Percentiles rank a stretch among this genome's conserved stretches.
phyloP scores from a whole-genome alignment of 352 stramenopile species.

The Sclerospora graminicola region DNA sequence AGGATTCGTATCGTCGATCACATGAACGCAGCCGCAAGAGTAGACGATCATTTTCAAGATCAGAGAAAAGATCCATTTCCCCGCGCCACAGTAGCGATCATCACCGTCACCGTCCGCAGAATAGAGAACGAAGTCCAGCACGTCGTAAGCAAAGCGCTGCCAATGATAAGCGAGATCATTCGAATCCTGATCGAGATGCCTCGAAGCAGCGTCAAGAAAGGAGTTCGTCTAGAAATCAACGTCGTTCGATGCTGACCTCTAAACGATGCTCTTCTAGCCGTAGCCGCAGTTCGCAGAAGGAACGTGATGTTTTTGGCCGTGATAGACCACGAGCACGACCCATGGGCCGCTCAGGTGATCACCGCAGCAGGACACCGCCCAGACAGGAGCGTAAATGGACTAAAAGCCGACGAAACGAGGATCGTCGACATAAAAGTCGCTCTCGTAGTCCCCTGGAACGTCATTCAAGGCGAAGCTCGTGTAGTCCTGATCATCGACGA shows the following conservation, averaged over 20 bases:
- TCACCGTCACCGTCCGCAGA: background rate
- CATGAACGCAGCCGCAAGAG: slow-evolving; percentile 2
- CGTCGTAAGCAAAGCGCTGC: slow-evolving; percentile 3
- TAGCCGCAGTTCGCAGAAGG: slow-evolving; percentile 5
- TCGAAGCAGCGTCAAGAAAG: slow-evolving; percentile 2
- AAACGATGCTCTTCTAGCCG: slow-evolving; percentile 6
- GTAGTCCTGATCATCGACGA: background rate
- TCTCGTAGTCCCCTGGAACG: slow-evolving; percentile 9
- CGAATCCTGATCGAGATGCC: background rate
- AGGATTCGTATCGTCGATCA: slow-evolving; percentile 1
- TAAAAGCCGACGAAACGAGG: slow-evolving; percentile 1
- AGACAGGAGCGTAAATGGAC: slow-evolving; percentile 1
- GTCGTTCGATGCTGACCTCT: background rate
- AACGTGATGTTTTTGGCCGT: slow-evolving; percentile 18
- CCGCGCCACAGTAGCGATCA: background rate
- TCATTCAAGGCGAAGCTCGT: slow-evolving; percentile 1
- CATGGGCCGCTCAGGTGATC: slow-evolving; percentile 1
- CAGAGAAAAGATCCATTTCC: slow-evolving; percentile 5
- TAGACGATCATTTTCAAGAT: slow-evolving; percentile 9
- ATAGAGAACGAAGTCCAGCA: slow-evolving; percentile 1
- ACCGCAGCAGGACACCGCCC: slow-evolving; percentile 9
- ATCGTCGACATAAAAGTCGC: slow-evolving; percentile 11
- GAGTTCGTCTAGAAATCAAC: slow-evolving; percentile 6
- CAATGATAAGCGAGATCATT: slow-evolving; percentile 1
- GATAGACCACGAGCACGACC: slow-evolving; percentile 6